A percentile compares a stretch with the other conserved stretches of the same genome.
These are phyloP conservation scores for Microthlaspi erraticum DNA, from an alignment of 345 rosid genomes.

Conservation along the genomic window DNA sequence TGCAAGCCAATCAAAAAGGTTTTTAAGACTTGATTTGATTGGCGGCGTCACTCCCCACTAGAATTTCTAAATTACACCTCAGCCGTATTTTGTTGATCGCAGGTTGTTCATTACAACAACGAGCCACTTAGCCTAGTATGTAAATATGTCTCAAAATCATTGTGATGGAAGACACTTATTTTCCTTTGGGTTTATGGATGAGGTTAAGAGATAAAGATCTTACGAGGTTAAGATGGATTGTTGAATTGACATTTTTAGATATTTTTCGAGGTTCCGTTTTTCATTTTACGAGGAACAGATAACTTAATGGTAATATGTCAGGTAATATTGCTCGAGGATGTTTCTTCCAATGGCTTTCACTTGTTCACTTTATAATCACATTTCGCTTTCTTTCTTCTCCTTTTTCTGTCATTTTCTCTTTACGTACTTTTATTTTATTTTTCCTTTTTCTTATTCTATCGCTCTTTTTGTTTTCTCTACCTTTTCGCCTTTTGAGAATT, in stretches of 20 bases:
- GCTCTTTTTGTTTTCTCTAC: constrained; percentile 55
- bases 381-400: constrained; percentile 52
- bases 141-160: neutral
- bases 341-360: constrained; percentile 27
- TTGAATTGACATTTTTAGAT: neutral
- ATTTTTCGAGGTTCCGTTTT: neutral
- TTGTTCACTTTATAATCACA: constrained; percentile 46
- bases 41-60: too few relatives aligned
- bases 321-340: constrained; percentile 30
- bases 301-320: constrained; percentile 26
- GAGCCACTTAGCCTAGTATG: neutral
- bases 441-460: constrained; percentile 46
- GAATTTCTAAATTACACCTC: too few relatives aligned
- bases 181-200: too few relatives aligned
- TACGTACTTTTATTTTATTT: constrained; percentile 29
- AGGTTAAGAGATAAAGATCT: neutral
- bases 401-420: constrained; percentile 32
- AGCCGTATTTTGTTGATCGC: too few relatives aligned
- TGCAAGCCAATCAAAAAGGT: too few relatives aligned
- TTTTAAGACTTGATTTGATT: too few relatives aligned
- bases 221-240: neutral
- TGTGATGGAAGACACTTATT: neutral
- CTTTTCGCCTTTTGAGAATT: constrained; percentile 21
- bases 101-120: neutral
- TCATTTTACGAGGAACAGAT: constrained; percentile 20